Evolutionary conservation across 2,329 filamentous ascomycete genomes (phyloP).

Genomic region (Colletotrichum spaethianum): DNA sequence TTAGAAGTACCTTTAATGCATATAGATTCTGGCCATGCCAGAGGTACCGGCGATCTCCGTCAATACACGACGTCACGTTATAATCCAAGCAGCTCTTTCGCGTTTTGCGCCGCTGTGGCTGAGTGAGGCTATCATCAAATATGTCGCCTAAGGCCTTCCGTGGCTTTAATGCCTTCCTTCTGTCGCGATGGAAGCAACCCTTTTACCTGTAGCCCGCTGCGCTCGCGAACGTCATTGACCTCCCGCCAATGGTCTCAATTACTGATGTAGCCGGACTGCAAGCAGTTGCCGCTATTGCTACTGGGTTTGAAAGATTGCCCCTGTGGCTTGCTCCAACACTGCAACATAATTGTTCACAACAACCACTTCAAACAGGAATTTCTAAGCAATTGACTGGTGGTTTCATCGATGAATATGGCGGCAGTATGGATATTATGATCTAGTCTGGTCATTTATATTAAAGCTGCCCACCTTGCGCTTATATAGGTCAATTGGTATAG

Average conservation of each 20-base stretch:
- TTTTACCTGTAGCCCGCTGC: background rate
- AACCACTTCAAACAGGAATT: no score
- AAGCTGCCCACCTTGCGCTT: no score
- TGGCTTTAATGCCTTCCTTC: background rate
- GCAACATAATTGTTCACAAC: no score
- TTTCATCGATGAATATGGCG: background rate
- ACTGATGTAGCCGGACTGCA: background rate
- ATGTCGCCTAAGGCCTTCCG: background rate
- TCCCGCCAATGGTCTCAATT: no score
- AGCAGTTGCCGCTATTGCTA: background rate
- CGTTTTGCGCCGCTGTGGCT: background rate
- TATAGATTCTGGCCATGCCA: background rate
- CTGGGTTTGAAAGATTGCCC: no score
- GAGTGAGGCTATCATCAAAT: background rate
- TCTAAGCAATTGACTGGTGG: no score
- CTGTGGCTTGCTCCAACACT: no score
- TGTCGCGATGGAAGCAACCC: background rate
- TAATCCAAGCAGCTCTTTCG: background rate
- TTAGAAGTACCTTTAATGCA: background rate
- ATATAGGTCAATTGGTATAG: no score
- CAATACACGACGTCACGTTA: background rate
- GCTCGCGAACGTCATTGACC: background rate
- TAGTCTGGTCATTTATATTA: no score
- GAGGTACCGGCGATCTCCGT: conserved; percentile 2
- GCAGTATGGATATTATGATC: background rate